These are phyloP conservation scores for Pugionium dolabratum DNA, from an alignment of 345 rosid genomes.

Conservation along the genomic window DNA sequence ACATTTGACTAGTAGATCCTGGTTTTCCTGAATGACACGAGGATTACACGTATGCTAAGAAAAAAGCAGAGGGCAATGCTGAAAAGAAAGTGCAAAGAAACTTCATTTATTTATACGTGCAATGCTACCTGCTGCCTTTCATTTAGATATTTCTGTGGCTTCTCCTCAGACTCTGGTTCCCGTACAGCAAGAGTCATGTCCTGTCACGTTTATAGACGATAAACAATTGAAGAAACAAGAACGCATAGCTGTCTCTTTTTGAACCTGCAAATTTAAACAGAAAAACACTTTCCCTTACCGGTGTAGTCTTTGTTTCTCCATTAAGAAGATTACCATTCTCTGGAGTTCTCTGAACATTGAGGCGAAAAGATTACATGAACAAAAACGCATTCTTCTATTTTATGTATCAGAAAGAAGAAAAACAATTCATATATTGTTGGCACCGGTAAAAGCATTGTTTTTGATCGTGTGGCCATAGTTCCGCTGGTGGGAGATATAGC, in stretches of 20 bases:
- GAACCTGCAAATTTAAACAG: background rate
- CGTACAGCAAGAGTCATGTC: constrained; percentile 64
- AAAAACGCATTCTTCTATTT: constrained; percentile 22
- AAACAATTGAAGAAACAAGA: constrained; percentile 30
- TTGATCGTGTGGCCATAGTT: constrained; percentile 65
- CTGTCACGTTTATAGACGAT: constrained; percentile 44
- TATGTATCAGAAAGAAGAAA: constrained; percentile 10
- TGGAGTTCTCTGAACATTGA: constrained; percentile 77
- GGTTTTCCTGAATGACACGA: constrained; percentile 72
- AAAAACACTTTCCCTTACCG: constrained; percentile 48
- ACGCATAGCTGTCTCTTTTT: background rate
- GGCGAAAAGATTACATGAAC: constrained; percentile 33
- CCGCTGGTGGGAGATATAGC: constrained; percentile 92
- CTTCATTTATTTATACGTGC: constrained; percentile 8
- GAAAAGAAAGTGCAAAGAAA: background rate
- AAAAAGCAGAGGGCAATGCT: constrained; percentile 16
- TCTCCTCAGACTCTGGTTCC: constrained; percentile 97
- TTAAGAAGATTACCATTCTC: constrained; percentile 70
- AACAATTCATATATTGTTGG: constrained; percentile 18
- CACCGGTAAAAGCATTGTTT: constrained; percentile 75
- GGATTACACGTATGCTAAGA: constrained; percentile 19
- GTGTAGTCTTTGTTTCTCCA: constrained; percentile 66
- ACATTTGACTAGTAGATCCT: constrained; percentile 86
- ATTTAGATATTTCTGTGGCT: constrained; percentile 91
- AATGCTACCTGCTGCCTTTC: constrained; percentile 88